Evolutionary conservation across 2,329 filamentous ascomycete genomes (phyloP).

Genomic region (Tolypocladium inflatum): DNA sequence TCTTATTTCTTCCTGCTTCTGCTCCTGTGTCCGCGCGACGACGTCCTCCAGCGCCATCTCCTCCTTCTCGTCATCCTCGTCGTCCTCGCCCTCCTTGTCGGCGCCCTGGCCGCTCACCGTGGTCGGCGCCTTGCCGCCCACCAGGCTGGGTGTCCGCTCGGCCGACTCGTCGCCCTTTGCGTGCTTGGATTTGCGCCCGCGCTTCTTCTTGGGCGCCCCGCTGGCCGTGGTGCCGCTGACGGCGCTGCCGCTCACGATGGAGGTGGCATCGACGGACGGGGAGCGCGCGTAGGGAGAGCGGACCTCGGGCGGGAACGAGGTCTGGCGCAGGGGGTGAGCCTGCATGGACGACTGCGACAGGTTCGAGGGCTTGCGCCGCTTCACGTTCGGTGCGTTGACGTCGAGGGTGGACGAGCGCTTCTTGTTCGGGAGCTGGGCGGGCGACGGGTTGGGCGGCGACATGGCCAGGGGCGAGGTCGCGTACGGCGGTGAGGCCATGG

Average conservation of each 20-base stretch:
- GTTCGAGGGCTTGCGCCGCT: conserved; percentile 63
- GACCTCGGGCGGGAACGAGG: conserved; percentile 64
- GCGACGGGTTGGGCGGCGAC: conserved; percentile 45
- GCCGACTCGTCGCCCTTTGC: conserved; percentile 31
- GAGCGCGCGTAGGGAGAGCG: conserved; percentile 51
- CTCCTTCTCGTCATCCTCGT: conserved; percentile 46
- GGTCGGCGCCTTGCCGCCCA: conserved; percentile 30
- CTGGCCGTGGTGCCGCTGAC: conserved; percentile 35
- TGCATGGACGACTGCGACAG: conserved; percentile 46
- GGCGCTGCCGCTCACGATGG: conserved; percentile 52
- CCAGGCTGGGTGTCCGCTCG: conserved; percentile 35
- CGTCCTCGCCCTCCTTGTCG: conserved; percentile 41
- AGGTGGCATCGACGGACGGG: conserved; percentile 53
- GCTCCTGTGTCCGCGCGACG: conserved; percentile 54
- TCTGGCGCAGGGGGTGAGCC: conserved; percentile 66
- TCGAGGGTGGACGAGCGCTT: conserved; percentile 50
- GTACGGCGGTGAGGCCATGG: conserved; percentile 49
- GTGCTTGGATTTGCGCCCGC: conserved; percentile 51
- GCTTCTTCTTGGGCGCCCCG: conserved; percentile 46
- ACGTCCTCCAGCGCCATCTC: conserved; percentile 49
- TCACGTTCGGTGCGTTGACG: conserved; percentile 40
- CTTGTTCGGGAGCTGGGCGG: conserved; percentile 42
- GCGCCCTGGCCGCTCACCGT: conserved; percentile 34
- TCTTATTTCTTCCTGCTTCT: conserved; percentile 53
- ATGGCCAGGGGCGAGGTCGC: conserved; percentile 39